phyloP scores from a whole-genome alignment of 116 monocot genomes.

The Cymodocea nodosa region DNA sequence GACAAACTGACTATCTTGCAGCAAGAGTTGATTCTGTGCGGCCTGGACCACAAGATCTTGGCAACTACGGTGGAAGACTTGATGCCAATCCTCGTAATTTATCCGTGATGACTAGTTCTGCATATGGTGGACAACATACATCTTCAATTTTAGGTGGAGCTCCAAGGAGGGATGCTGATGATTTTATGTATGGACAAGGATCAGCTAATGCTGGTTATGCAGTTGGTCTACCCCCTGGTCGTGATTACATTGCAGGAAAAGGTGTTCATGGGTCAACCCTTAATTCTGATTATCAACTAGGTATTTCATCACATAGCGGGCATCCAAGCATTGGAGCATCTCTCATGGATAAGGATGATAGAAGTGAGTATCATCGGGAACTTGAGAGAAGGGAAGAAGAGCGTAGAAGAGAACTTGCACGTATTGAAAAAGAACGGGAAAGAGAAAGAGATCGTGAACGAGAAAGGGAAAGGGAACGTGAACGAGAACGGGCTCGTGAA shows the following conservation, averaged over 20 bases:
- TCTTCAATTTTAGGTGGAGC: constrained; percentile 67
- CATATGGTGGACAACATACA: constrained; percentile 55
- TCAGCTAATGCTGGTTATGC: constrained; percentile 49
- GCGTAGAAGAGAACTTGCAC: constrained; percentile 57
- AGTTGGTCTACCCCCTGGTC: constrained; percentile 68
- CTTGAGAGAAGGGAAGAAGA: constrained; percentile 82
- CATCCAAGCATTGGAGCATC: constrained; percentile 42
- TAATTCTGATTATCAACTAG: constrained; percentile 43
- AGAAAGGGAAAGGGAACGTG: constrained; percentile 23
- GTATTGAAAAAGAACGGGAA: constrained; percentile 51
- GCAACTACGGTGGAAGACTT: constrained; percentile 53
- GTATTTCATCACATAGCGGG: constrained; percentile 39
- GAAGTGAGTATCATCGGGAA: constrained; percentile 48
- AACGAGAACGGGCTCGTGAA: constrained; percentile 12
- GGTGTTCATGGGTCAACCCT: constrained; percentile 38
- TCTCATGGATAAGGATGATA: constrained; percentile 49
- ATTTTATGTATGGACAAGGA: constrained; percentile 53
- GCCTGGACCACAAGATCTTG: constrained; percentile 52
- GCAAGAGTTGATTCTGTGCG: constrained; percentile 52
- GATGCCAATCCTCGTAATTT: constrained; percentile 63
- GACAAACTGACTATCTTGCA: constrained; percentile 93
- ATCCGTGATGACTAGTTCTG: constrained; percentile 42
- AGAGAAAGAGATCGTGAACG: constrained; percentile 24
- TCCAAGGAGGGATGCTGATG: constrained; percentile 60
- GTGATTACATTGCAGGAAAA: constrained; percentile 75